phyloP scores from a whole-genome alignment of 208 protist genomes.

The Trypanosoma lewisi region DNA sequence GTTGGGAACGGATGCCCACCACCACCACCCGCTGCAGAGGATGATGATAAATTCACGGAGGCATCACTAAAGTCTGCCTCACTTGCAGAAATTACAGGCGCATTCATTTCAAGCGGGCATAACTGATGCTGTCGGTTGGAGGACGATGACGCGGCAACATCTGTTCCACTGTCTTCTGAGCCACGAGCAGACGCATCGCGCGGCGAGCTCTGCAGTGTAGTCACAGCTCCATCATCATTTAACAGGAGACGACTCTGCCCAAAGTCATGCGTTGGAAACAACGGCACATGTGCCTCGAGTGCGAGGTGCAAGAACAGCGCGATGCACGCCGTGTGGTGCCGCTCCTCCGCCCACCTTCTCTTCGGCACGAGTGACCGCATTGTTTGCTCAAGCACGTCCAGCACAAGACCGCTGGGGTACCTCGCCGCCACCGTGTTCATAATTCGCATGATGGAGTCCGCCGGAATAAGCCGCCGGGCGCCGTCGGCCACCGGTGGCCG shows the following conservation, averaged over 20 bases:
- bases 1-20: background rate
- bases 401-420: slow-evolving; percentile 41
- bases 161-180: slow-evolving; percentile 45
- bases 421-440: slow-evolving; percentile 58
- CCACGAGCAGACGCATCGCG: background rate
- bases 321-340: slow-evolving; percentile 68
- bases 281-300: slow-evolving; percentile 63
- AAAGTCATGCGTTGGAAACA: slow-evolving; percentile 31
- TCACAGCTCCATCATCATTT: slow-evolving; percentile 28
- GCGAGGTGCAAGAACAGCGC: slow-evolving; percentile 73
- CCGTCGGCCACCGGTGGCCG: slow-evolving; percentile 59
- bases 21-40: background rate
- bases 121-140: slow-evolving; percentile 3
- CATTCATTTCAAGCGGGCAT: slow-evolving; percentile 14
- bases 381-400: slow-evolving; percentile 61
- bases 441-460: slow-evolving; percentile 69
- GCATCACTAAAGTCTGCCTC: slow-evolving; percentile 33
- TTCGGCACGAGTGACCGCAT: slow-evolving; percentile 60
- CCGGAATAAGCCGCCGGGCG: slow-evolving; percentile 45
- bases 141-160: slow-evolving; percentile 3
- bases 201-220: background rate
- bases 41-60: slow-evolving; percentile 2
- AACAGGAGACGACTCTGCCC: slow-evolving; percentile 19
- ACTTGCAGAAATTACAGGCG: slow-evolving; percentile 24
- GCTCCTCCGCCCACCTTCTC: slow-evolving; percentile 55